Conservation (phyloP, 805 yeast species). For the Metschnikowia cerradonensis region DNA sequence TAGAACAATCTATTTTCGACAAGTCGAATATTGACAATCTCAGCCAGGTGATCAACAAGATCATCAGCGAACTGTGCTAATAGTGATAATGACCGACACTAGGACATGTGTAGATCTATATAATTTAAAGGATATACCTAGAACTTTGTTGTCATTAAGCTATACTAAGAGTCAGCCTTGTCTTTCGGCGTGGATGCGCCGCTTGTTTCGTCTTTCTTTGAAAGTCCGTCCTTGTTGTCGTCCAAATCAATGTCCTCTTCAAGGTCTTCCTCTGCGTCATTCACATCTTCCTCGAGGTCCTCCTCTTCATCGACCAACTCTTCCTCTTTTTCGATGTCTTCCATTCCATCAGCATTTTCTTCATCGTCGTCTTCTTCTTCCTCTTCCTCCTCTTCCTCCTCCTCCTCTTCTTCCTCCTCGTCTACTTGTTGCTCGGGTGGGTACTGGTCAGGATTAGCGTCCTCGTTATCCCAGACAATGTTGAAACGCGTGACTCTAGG, state of each 20-base stretch:
- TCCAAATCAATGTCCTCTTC: slow-evolving; percentile 11
- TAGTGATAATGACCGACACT: background rate
- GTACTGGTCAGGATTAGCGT: slow-evolving; percentile 57
- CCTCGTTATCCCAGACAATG: slow-evolving; percentile 90
- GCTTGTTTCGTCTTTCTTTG: slow-evolving; percentile 11
- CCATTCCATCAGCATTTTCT: slow-evolving; percentile 16
- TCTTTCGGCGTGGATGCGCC: slow-evolving; percentile 20
- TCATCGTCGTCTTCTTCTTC: slow-evolving; percentile 19
- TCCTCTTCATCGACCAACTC: slow-evolving; percentile 17
- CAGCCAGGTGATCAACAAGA: slow-evolving; percentile 28
- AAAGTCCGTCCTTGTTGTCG: background rate
- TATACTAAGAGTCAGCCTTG: slow-evolving; percentile 4
- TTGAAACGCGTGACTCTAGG: slow-evolving; percentile 97
- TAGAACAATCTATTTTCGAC: slow-evolving; percentile 21
- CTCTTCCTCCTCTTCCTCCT: slow-evolving; percentile 24
- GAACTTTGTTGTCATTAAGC: background rate
- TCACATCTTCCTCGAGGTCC: slow-evolving; percentile 9
- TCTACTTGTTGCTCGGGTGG: slow-evolving; percentile 67
- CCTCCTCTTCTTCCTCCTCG: slow-evolving; percentile 43
- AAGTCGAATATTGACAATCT: slow-evolving; percentile 26
- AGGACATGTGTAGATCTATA: too few species aligned
- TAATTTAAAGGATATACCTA: background rate
- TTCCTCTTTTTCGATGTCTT: slow-evolving; percentile 8
- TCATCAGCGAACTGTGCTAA: slow-evolving; percentile 6
- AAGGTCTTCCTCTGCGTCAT: slow-evolving; percentile 11